Evolutionary conservation across 768 basidiomycete species (phyloP).

Genomic region (Ramaria sp.): DNA sequence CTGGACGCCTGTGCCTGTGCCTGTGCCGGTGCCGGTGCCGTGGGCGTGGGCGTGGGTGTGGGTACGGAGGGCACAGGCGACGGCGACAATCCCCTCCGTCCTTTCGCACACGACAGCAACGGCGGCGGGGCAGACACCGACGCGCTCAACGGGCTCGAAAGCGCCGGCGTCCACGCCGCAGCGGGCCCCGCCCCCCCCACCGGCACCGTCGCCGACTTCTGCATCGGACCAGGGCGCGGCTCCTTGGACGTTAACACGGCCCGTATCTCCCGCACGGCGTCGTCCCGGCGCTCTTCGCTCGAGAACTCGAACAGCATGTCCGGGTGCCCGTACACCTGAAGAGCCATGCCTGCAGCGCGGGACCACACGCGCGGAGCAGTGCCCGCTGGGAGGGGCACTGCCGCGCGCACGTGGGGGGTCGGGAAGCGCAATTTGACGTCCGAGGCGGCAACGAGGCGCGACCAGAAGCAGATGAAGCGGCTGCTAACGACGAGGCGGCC

Average conservation of each 20-base stretch:
- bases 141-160: no score
- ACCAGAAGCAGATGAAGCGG: conserved; percentile 36
- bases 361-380: conserved; percentile 23
- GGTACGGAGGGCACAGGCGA: conserved; percentile 3
- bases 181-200: no score
- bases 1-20: no score
- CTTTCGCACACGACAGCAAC: no score
- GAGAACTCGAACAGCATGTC: conserved; percentile 43
- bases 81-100: no score
- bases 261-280: conserved; percentile 28
- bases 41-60: no score
- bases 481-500: conserved; percentile 35
- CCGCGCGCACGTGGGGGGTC: conserved; percentile 30
- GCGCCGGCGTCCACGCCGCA: no score
- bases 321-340: conserved; percentile 36
- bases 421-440: conserved; percentile 33
- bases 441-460: conserved; percentile 25
- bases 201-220: no score
- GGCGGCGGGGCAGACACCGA: background rate
- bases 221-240: no score
- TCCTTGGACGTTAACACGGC: no score
- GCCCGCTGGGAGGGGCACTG: conserved; percentile 21
- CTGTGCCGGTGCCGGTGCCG: no score
- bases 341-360: background rate
- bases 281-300: conserved; percentile 28